These are phyloP conservation scores for Lentinula aciculospora DNA, from an alignment of 768 basidiomycete species.

Conservation along the genomic window DNA sequence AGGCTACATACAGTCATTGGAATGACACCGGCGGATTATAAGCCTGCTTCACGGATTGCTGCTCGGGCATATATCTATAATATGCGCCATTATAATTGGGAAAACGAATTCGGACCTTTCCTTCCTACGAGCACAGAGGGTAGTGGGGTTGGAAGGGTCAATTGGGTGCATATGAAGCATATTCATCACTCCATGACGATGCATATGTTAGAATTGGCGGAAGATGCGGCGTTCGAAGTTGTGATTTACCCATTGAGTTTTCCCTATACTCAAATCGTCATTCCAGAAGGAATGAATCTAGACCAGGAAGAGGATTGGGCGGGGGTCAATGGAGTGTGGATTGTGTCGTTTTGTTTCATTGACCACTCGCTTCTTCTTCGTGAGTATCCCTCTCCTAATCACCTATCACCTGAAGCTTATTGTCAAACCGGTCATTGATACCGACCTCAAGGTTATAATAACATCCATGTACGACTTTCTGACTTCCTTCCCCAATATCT, in stretches of 20 bases:
- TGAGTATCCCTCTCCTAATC: constrained; percentile 36
- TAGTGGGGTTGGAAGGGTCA: constrained; percentile 34
- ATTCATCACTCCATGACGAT: constrained; percentile 52
- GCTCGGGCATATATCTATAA: constrained; percentile 59
- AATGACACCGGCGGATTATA: constrained; percentile 40
- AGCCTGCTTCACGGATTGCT: constrained; percentile 22
- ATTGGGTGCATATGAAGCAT: constrained; percentile 57
- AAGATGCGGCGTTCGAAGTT: constrained; percentile 24
- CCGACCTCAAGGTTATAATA: constrained; percentile 46
- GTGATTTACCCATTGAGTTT: constrained; percentile 44
- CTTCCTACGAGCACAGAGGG: constrained; percentile 19
- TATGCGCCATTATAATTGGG: constrained; percentile 47
- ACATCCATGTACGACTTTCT: constrained; percentile 5
- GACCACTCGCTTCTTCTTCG: constrained; percentile 63
- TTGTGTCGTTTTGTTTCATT: constrained; percentile 59
- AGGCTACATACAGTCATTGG: constrained; percentile 55
- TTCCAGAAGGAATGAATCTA: constrained; percentile 32
- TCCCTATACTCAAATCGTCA: constrained; percentile 46
- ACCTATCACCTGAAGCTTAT: constrained; percentile 6
- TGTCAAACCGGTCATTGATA: neutral
- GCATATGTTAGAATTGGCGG: constrained; percentile 39
- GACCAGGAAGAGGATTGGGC: constrained; percentile 47
- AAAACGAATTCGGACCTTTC: constrained; percentile 55
- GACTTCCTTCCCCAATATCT: neutral
- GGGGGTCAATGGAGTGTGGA: constrained; percentile 55